These are phyloP conservation scores for Crassisporium funariophilum DNA, from an alignment of 768 basidiomycete genomes.

Conservation along the genomic window DNA sequence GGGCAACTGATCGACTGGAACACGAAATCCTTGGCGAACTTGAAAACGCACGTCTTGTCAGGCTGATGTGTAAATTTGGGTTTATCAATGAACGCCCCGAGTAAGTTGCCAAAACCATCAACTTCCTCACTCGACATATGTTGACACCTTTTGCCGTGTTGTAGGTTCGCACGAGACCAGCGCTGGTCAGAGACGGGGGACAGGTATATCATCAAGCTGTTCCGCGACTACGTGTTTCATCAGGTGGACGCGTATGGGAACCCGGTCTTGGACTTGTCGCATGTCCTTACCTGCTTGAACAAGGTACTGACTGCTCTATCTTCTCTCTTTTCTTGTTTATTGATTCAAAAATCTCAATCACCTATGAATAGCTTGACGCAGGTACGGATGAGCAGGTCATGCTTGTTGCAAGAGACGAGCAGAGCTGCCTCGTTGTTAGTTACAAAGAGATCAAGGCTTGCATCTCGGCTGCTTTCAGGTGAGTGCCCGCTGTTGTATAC, in stretches of 20 bases:
- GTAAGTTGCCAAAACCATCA: too few species aligned
- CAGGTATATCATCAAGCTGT: slow-evolving; percentile 95
- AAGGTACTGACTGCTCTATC: slow-evolving; percentile 54
- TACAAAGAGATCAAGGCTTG: slow-evolving; percentile 91
- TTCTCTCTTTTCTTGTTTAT: not conserved
- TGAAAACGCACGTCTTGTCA: slow-evolving; percentile 90
- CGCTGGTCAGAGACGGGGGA: slow-evolving; percentile 99
- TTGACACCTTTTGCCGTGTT: too few species aligned
- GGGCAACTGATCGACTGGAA: slow-evolving; percentile 82
- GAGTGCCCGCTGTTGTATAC: slow-evolving; percentile 30
- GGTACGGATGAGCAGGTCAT: slow-evolving; percentile 94
- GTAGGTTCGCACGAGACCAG: slow-evolving; percentile 90
- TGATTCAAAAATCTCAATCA: not conserved
- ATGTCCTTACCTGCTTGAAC: slow-evolving; percentile 91
- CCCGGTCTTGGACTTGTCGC: slow-evolving; percentile 86
- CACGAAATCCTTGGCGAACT: slow-evolving; percentile 84
- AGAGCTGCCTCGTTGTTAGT: slow-evolving; percentile 91
- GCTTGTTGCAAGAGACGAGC: slow-evolving; percentile 94
- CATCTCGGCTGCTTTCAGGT: slow-evolving; percentile 84
- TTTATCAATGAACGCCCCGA: slow-evolving; percentile 99
- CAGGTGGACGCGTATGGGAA: slow-evolving; percentile 91
- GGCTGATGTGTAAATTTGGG: slow-evolving; percentile 90
- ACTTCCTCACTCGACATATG: too few species aligned
- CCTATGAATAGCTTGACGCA: slow-evolving; percentile 70
- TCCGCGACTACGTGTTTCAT: slow-evolving; percentile 98